phyloP scores from a whole-genome alignment of 768 basidiomycete species.

The Panaeolus papilionaceus region DNA sequence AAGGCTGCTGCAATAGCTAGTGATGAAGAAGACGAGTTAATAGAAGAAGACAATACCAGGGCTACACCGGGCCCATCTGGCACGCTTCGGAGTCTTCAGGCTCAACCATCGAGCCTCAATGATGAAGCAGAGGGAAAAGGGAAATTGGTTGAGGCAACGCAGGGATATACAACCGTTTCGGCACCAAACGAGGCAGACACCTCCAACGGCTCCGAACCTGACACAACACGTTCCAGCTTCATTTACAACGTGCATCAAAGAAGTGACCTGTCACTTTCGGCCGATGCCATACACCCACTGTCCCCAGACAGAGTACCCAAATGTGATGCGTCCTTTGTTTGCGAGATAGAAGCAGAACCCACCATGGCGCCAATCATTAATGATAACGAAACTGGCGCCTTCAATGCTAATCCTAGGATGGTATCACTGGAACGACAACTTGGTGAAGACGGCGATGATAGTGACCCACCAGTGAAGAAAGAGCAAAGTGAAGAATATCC shows the following conservation, averaged over 20 bases:
- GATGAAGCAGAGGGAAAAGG: neutral
- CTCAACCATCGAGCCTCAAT: neutral
- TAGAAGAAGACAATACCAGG: neutral
- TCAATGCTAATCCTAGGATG: constrained; percentile 3
- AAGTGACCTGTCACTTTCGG: neutral
- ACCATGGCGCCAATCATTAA: constrained; percentile 4
- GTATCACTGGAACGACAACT: neutral
- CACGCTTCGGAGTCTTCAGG: neutral
- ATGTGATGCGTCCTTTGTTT: neutral
- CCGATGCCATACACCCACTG: neutral
- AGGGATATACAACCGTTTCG: neutral
- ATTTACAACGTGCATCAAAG: neutral
- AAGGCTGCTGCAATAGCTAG: neutral
- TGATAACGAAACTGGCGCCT: constrained; percentile 14
- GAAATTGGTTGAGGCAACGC: neutral
- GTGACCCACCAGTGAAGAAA: neutral
- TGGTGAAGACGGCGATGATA: neutral
- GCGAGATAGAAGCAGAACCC: neutral
- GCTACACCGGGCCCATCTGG: neutral
- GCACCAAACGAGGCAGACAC: neutral
- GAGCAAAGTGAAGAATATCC: neutral
- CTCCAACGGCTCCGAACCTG: neutral
- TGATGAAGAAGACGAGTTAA: constrained; percentile 2
- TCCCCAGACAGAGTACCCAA: neutral
- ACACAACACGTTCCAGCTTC: neutral